Percentiles rank a stretch among this genome's conserved stretches.
Conservation (phyloP, 805 yeast species). For the Debaryomyces tyrocola region DNA sequence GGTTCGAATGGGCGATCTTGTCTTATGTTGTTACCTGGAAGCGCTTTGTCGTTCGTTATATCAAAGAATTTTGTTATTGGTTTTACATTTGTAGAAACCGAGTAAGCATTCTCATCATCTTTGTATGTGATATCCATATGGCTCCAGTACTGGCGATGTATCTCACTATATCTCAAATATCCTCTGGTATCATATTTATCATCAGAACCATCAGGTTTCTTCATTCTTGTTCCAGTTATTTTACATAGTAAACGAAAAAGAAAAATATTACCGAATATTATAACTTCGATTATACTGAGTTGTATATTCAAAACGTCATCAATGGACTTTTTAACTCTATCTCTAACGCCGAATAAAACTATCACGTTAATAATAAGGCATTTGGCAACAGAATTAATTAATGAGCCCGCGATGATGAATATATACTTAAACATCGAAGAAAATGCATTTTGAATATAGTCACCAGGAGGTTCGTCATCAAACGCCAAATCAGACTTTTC, state of each 20-base stretch:
- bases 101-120: neutral
- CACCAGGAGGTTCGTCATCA: neutral
- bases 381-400: slow-evolving; percentile 7
- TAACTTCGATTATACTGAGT: slow-evolving; percentile 7
- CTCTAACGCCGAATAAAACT: slow-evolving; percentile 10
- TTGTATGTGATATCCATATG: slow-evolving; percentile 1
- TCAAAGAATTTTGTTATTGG: slow-evolving; percentile 5
- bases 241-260: slow-evolving; percentile 4
- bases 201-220: neutral
- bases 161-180: slow-evolving; percentile 3
- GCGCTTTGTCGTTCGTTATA: neutral
- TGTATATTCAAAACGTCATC: slow-evolving; percentile 1
- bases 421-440: neutral
- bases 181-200: slow-evolving; percentile 5
- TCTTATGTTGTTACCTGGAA: neutral
- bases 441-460: neutral
- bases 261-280: slow-evolving; percentile 6
- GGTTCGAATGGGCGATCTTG: neutral
- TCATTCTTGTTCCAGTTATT: slow-evolving; percentile 8
- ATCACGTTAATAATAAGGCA: slow-evolving; percentile 10
- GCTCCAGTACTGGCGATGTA: slow-evolving; percentile 13
- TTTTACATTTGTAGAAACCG: slow-evolving; percentile 2
- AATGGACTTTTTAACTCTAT: slow-evolving; percentile 2
- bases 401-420: slow-evolving; percentile 1
- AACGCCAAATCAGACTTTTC: no score